Evolutionary conservation across 257 asterid species (phyloP).

Genomic region (Cordia subcordata): DNA sequence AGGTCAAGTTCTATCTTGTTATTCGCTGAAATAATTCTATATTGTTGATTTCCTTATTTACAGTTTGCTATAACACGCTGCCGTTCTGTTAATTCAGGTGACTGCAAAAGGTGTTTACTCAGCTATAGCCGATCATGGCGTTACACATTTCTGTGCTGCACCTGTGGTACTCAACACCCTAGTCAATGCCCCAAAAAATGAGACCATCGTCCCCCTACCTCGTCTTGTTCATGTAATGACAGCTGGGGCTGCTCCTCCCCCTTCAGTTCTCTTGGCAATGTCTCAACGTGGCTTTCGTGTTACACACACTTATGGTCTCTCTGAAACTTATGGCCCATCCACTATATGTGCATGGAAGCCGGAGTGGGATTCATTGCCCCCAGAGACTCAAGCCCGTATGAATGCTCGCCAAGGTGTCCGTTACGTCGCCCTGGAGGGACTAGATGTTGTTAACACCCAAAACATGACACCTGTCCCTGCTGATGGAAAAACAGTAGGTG

Average conservation of each 20-base stretch:
- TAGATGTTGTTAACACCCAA: constrained; percentile 59
- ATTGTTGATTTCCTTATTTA: neutral
- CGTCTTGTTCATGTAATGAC: constrained; percentile 81
- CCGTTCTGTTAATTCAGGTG: constrained; percentile 41
- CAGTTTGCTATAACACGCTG: neutral
- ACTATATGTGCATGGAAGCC: constrained; percentile 95
- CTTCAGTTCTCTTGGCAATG: constrained; percentile 73
- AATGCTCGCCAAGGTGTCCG: constrained; percentile 85
- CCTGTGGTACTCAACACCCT: constrained; percentile 89
- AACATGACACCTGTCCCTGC: constrained; percentile 63
- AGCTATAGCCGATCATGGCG: constrained; percentile 70
- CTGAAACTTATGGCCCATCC: constrained; percentile 91
- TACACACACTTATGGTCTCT: constrained; percentile 86
- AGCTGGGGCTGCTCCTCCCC: constrained; percentile 97
- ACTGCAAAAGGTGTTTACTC: constrained; percentile 83
- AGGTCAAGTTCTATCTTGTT: neutral
- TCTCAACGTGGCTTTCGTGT: constrained; percentile 74
- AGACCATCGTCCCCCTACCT: constrained; percentile 72
- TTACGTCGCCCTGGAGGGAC: constrained; percentile 60
- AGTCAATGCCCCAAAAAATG: constrained; percentile 60
- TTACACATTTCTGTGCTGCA: constrained; percentile 96
- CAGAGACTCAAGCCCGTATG: constrained; percentile 60
- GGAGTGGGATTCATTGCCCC: constrained; percentile 83
- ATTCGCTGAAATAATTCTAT: neutral
- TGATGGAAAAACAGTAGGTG: constrained; percentile 83